A percentile compares a stretch with the other conserved stretches of the same genome.
Evolutionary conservation across 2,329 filamentous ascomycete species (phyloP).

Genomic region (Hysterium pulicare): DNA sequence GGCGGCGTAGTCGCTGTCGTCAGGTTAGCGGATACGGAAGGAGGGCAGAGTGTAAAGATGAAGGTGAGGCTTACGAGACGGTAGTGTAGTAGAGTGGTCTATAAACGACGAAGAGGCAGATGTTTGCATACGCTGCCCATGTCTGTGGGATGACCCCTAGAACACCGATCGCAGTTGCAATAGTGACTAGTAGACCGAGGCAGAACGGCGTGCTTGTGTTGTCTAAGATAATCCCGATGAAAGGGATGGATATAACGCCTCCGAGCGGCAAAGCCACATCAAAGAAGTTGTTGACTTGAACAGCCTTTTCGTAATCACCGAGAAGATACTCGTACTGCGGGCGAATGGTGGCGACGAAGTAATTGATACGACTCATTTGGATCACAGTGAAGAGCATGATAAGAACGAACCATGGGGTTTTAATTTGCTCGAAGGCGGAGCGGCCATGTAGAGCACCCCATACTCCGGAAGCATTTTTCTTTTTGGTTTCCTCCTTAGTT

Average conservation of each 20-base stretch:
- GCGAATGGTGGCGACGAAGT: constrained; percentile 85
- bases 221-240: constrained; percentile 79
- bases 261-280: constrained; percentile 81
- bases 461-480: constrained; percentile 69
- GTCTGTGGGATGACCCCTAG: constrained; percentile 69
- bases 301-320: constrained; percentile 57
- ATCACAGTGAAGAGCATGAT: constrained; percentile 74
- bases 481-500: constrained; percentile 62
- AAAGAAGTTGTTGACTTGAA: constrained; percentile 77
- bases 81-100: constrained; percentile 88
- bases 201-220: constrained; percentile 69
- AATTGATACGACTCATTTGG: constrained; percentile 77
- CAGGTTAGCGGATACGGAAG: too few species aligned
- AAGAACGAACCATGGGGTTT: constrained; percentile 78
- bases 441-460: constrained; percentile 81
- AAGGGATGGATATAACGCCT: constrained; percentile 79
- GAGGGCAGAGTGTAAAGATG: too few species aligned
- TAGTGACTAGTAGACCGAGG: constrained; percentile 64
- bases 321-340: constrained; percentile 79
- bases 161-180: constrained; percentile 71
- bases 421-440: constrained; percentile 69
- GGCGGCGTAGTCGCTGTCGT: constrained; percentile 68
- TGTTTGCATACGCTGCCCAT: constrained; percentile 72
- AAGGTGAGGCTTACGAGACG: constrained; percentile 56
- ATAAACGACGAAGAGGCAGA: constrained; percentile 78